Base-by-base conservation (phyloP, 768 basidiomycete species). In the Suillus occidentalis region DNA sequence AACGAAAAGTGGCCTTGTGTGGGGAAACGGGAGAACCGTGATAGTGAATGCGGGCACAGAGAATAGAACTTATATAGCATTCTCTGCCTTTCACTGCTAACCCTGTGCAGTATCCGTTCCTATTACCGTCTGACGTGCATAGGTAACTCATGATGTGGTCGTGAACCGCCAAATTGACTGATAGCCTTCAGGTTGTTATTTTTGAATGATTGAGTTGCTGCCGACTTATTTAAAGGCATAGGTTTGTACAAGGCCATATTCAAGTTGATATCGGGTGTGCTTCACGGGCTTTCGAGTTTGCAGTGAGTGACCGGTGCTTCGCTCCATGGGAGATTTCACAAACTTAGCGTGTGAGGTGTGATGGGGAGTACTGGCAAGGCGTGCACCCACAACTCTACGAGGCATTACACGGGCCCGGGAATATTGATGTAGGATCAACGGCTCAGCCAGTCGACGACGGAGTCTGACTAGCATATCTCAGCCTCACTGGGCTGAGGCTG, bases 301-400 rank as follows among this genome's bases (percentile, higher is more conserved):
- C 5, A 40, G 63, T 74, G 68, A 61, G 71, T 56, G 10, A 34
- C 49, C 53, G 18, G 53, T 55, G 25, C 31, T 52, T 28, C 8
- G 45, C 20, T n/a, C 45, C 20, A 47, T 20, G 20, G 45, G 45
- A n/a, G 12, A 39, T 20, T 20, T 20, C 14, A 45, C 2, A 6
- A 18, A 42, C 40, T 42, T 18, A 20, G 43, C 20, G 20, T 20
- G 43, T 18, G 43, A 45, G 43, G 20, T 9, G 20, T 20, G 20
- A n/a, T n/a, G 3, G n/a, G 45, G n/a, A 47, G n/a, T 16, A 18
- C 16, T 42, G n/a, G n/a, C 9, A 36, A 7, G 34, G 20, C n/a
- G 45, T 47, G 45, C 12, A n/a, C 4, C 45, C 10, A n/a, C n/a
- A 9, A n/a, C 37, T 37, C 37, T 36, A 4, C 34, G 34, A 36